Evolutionary conservation across 306 rosid species (phyloP), one percentile per base, ranked within the genome.

Genomic region (Cucumis melo): DNA sequence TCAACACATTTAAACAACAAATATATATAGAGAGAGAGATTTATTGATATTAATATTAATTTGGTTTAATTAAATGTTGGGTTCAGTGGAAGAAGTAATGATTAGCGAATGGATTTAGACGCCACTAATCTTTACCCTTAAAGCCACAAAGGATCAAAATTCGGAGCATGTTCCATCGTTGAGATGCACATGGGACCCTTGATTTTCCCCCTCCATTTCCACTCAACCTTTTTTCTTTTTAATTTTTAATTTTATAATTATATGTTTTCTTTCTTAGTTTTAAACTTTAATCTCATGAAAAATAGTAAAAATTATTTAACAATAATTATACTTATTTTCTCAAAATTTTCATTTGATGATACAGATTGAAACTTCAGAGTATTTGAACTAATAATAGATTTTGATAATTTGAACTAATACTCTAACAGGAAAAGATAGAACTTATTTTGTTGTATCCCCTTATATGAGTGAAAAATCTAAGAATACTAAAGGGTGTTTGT

Each of bases 1-100:
- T 85, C 84, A 88, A 85, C 71, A 87, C 77, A 79, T 41, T 63
- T 64, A 23, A 80, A 48, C 24, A 72, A 39, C n/a, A 10, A n/a
- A 1, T n/a, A n/a, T 10, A 10, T 3, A 1, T 0, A 29, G 11
- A 32, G 0, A 32, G 0, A 32, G 0, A 4, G 36, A 32, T 6
- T 32, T 34, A 48, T 10, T 50, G 4, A 1, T 77, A 32, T 74
- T 54, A 66, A 6, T 8, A 32, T 76, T 70, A 58, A 3, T 23
- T 23, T 81, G 80, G 57, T 54, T 21, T 74, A 68, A 68, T 64
- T 80, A 62, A 42, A 17, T 42, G 58, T 77, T 75, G 53, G 75
- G 76, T 41, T 83, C 86, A 88, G 92, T 87, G 93, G 92, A 81
- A 75, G 78, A 82, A 77, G 88, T 78, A 90, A 90, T 92, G 86